phyloP scores from a whole-genome alignment of 768 basidiomycete species.

The Naganishia friedmannii region DNA sequence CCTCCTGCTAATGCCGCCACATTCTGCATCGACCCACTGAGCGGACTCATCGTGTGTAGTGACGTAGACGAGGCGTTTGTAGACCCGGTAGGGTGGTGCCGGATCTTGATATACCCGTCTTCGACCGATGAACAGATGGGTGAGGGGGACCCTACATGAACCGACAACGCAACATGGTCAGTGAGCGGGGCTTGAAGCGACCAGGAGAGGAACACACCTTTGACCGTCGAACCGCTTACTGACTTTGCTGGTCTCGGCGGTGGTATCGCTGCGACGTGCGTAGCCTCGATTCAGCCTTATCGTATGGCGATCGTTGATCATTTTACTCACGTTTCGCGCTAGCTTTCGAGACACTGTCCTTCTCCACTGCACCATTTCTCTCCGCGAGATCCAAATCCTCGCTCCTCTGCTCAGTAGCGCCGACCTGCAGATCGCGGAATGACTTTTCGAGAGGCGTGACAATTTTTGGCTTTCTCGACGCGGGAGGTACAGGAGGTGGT shows the following conservation, averaged over 20 bases:
- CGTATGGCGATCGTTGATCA: not conserved
- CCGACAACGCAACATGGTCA: slow-evolving; percentile 1
- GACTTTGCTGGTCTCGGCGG: slow-evolving; percentile 14
- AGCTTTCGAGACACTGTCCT: not conserved
- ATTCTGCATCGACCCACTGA: slow-evolving; percentile 8
- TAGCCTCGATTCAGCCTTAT: not conserved
- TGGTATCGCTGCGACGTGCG: slow-evolving; percentile 1
- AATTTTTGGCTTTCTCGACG: not conserved
- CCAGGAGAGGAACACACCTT: not conserved
- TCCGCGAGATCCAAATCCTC: not conserved
- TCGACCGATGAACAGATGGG: slow-evolving; percentile 21
- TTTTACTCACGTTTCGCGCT: slow-evolving; percentile 9
- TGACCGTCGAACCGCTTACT: not conserved
- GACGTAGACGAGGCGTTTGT: slow-evolving; percentile 16
- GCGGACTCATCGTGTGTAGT: slow-evolving; percentile 21
- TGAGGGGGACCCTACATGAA: slow-evolving; percentile 13
- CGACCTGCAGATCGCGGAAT: not conserved
- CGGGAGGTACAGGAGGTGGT: slow-evolving; percentile 11
- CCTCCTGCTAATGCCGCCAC: not conserved
- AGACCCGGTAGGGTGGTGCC: slow-evolving; percentile 11
- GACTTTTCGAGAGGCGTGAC: not conserved
- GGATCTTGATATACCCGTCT: slow-evolving; percentile 30
- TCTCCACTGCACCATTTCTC: not conserved
- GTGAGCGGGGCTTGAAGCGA: not conserved
- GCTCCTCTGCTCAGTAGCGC: too few relatives aligned